Conservation (phyloP, 371 early-diverging fungal genomes). For the Blakeslea trispora region DNA sequence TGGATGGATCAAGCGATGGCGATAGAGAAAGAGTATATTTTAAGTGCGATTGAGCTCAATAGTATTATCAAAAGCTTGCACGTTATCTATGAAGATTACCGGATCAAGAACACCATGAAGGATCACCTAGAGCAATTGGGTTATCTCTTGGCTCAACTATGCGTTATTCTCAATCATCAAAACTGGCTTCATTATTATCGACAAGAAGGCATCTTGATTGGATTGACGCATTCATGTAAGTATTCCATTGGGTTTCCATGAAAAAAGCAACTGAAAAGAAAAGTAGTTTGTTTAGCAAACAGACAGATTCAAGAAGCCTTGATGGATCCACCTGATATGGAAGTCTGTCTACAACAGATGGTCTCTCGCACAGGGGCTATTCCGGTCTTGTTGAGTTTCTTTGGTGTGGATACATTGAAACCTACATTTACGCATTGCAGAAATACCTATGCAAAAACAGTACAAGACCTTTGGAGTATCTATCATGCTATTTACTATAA, state of each 20-base stretch:
- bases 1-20: conserved; percentile 29
- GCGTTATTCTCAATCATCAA: conserved; percentile 39
- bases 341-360: conserved; percentile 22
- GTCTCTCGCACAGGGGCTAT: conserved; percentile 12
- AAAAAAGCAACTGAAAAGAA: no score
- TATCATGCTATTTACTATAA: conserved; percentile 23
- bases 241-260: neutral
- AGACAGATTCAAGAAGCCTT: neutral
- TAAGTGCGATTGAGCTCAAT: conserved; percentile 2
- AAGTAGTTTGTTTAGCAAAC: neutral
- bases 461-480: conserved; percentile 19
- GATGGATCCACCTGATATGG: conserved; percentile 17
- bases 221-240: conserved; percentile 13
- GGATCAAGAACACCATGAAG: conserved; percentile 41
- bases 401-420: conserved; percentile 21
- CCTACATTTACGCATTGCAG: conserved; percentile 12
- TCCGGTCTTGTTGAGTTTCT: conserved; percentile 19
- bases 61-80: conserved; percentile 55
- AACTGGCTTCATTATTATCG: conserved; percentile 55
- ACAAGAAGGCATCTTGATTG: conserved; percentile 16
- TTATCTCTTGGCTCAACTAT: conserved; percentile 49
- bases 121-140: conserved; percentile 33
- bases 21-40: neutral
- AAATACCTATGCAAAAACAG: conserved; percentile 20
- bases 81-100: conserved; percentile 66